Conservation (phyloP, 1,139 yeast genomes). For the Geotrichum australiense region DNA sequence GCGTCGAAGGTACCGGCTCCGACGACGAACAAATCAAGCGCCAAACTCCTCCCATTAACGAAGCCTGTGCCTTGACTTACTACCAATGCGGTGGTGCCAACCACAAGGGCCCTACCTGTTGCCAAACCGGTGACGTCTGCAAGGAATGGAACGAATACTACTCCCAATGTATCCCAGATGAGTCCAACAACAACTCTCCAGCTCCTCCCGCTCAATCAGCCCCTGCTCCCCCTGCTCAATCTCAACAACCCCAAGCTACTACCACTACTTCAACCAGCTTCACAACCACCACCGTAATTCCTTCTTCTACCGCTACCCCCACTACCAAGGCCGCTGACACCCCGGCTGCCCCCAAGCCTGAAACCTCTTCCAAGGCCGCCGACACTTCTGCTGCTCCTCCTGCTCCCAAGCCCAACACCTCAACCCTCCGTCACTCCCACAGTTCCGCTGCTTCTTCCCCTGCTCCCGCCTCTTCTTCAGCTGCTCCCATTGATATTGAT, state of each 20-base stretch:
- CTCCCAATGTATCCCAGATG: conserved; percentile 16
- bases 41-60: too few relatives aligned
- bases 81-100: conserved; percentile 16
- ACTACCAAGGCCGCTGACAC: neutral
- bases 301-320: too few relatives aligned
- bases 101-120: conserved; percentile 16
- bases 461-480: neutral
- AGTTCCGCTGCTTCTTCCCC: neutral
- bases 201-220: neutral
- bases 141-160: conserved; percentile 11
- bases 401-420: neutral
- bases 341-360: neutral
- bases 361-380: neutral
- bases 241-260: too few relatives aligned
- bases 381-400: neutral
- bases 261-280: too few relatives aligned
- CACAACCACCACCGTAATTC: too few relatives aligned
- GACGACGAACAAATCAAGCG: neutral
- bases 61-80: conserved; percentile 7
- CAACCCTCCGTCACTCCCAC: too few relatives aligned
- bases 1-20: neutral
- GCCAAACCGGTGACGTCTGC: conserved; percentile 13
- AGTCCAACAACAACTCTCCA: neutral
- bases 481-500: neutral
- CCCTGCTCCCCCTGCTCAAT: conserved; percentile 1